phyloP scores from a whole-genome alignment of 2,329 filamentous ascomycete genomes.

The Colletotrichum theobromicola region DNA sequence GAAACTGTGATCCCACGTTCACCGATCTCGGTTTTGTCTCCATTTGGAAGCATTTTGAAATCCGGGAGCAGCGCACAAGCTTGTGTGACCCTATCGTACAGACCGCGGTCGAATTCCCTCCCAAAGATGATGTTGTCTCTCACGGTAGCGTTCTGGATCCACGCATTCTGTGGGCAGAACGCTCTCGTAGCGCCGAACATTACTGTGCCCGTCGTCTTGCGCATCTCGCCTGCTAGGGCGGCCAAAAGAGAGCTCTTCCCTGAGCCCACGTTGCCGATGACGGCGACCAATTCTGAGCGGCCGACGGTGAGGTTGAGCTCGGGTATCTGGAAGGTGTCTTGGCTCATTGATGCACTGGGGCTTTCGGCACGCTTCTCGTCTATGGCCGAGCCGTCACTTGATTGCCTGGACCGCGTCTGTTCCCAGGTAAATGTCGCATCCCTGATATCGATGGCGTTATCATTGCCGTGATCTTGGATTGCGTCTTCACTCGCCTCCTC shows the following conservation, averaged over 20 bases:
- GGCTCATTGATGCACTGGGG: neutral
- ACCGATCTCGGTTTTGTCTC: constrained; percentile 89
- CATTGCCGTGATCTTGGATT: constrained; percentile 55
- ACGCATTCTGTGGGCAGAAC: constrained; percentile 94
- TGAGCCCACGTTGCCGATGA: constrained; percentile 83
- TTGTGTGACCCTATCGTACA: constrained; percentile 82
- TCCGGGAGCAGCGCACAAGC: constrained; percentile 86
- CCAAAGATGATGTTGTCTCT: constrained; percentile 91
- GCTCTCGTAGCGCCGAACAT: constrained; percentile 79
- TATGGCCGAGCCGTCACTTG: constrained; percentile 37
- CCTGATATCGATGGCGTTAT: constrained; percentile 74
- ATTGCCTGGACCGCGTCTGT: constrained; percentile 34
- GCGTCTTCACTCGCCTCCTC: constrained; percentile 85
- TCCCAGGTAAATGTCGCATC: constrained; percentile 90
- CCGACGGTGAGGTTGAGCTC: constrained; percentile 71
- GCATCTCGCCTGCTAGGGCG: constrained; percentile 92
- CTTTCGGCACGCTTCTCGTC: constrained; percentile 49
- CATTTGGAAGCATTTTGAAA: constrained; percentile 86
- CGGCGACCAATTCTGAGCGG: constrained; percentile 77
- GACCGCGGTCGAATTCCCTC: constrained; percentile 72
- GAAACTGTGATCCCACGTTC: constrained; percentile 95
- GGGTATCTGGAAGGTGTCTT: constrained; percentile 73
- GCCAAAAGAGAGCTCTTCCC: constrained; percentile 90
- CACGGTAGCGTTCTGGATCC: constrained; percentile 92
- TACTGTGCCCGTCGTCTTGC: constrained; percentile 76